Conservation (phyloP, 1,284 basidiomycete species). For the Rhodotorula sp. region DNA sequence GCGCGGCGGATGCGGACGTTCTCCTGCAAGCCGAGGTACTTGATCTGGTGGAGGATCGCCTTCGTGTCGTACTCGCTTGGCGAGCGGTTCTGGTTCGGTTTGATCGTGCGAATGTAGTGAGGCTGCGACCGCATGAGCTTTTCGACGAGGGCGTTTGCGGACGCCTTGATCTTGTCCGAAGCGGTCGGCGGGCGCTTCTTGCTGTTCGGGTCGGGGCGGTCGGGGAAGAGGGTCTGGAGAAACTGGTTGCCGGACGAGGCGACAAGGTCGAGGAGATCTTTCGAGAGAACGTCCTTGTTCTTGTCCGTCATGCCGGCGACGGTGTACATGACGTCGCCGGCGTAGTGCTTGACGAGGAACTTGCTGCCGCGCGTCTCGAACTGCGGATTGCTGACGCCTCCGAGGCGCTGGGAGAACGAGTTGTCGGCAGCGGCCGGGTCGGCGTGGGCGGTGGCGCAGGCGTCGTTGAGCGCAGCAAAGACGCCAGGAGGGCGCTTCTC, state of each 20-base stretch:
- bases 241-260: constrained; percentile 76
- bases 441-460: constrained; percentile 96
- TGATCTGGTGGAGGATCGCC: constrained; percentile 96
- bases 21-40: constrained; percentile 97
- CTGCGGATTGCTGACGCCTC: constrained; percentile 59
- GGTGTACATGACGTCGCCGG: constrained; percentile 98
- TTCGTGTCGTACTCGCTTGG: constrained; percentile 88
- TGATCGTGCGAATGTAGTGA: constrained; percentile 98
- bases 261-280: constrained; percentile 89
- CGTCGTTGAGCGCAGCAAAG: constrained; percentile 96
- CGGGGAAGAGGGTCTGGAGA: constrained; percentile 86
- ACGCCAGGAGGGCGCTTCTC: constrained; percentile 94
- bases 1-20: constrained; percentile 96
- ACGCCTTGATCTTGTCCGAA: constrained; percentile 95
- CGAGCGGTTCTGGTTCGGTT: constrained; percentile 96
- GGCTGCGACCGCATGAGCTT: constrained; percentile 95
- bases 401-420: constrained; percentile 90
- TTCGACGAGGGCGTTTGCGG: constrained; percentile 90
- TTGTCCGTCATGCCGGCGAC: constrained; percentile 99
- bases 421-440: constrained; percentile 95
- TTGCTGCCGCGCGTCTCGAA: constrained; percentile 90
- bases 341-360: constrained; percentile 91
- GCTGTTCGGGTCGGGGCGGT: constrained; percentile 90
- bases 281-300: constrained; percentile 96
- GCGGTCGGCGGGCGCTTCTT: constrained; percentile 98